These are phyloP conservation scores for Neurospora sp. DNA, from an alignment of 2,329 filamentous ascomycete species.

Conservation along the genomic window DNA sequence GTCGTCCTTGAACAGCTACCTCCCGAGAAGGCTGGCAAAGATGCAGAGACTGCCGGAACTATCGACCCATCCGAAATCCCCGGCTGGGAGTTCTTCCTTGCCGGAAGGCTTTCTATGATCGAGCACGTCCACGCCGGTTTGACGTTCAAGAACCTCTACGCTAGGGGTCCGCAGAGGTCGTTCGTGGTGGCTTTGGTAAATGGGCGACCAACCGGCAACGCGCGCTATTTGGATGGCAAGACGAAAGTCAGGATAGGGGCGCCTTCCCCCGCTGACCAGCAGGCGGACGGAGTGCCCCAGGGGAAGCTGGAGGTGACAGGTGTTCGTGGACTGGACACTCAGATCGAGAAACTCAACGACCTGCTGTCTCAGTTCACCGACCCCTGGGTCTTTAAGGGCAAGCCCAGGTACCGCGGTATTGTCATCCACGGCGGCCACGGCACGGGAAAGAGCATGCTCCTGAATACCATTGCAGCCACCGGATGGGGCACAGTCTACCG, in stretches of 20 bases:
- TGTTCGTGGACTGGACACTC: conserved; percentile 58
- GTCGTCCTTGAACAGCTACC: conserved; percentile 53
- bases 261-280: conserved; percentile 9
- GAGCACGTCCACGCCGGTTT: conserved; percentile 63
- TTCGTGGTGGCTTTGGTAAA: conserved; percentile 53
- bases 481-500: conserved; percentile 62
- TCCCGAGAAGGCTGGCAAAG: conserved; percentile 6
- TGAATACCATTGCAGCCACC: conserved; percentile 55
- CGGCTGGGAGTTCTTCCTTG: conserved; percentile 28
- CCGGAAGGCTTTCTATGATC: conserved; percentile 29
- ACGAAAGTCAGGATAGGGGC: conserved; percentile 25
- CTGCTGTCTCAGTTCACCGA: conserved; percentile 49
- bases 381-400: conserved; percentile 17
- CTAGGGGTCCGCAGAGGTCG: conserved; percentile 45
- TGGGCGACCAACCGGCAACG: conserved; percentile 32
- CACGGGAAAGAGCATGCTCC: conserved; percentile 71
- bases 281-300: conserved; percentile 13
- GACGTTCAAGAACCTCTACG: conserved; percentile 53
- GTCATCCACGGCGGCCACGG: conserved; percentile 74
- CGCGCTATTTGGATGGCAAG: conserved; percentile 23
- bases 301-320: conserved; percentile 36
- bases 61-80: conserved; percentile 23
- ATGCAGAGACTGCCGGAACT: conserved; percentile 6
- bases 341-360: conserved; percentile 56
- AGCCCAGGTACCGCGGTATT: conserved; percentile 38